Conservation (phyloP, 2,329 filamentous ascomycete species). For the Fusarium anthophilum region DNA sequence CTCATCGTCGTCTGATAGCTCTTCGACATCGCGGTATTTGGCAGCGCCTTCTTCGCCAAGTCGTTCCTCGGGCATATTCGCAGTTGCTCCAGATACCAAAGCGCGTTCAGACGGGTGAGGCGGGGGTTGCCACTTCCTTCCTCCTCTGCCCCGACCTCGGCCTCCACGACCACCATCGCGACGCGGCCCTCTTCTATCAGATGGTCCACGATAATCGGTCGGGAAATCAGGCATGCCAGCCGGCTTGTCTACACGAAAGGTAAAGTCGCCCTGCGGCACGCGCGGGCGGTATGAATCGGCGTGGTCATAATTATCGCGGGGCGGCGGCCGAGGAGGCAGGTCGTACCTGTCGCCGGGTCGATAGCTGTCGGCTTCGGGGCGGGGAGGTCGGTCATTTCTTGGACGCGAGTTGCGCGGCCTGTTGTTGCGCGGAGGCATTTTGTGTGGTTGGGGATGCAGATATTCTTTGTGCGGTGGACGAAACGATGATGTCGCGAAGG, state of each 20-base stretch:
- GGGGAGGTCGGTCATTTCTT: constrained; percentile 29
- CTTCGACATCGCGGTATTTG: constrained; percentile 64
- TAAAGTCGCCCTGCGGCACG: constrained; percentile 61
- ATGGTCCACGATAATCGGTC: constrained; percentile 20
- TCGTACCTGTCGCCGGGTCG: constrained; percentile 42
- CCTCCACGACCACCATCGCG: constrained; percentile 41
- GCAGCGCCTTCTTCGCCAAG: constrained; percentile 58
- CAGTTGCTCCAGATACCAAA: constrained; percentile 56
- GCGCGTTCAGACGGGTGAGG: constrained; percentile 59
- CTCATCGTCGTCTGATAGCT: constrained; percentile 71
- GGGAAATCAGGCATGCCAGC: constrained; percentile 55
- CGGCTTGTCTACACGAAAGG: constrained; percentile 64
- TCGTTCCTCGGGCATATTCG: constrained; percentile 55
- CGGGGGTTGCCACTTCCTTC: constrained; percentile 50
- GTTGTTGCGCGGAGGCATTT: constrained; percentile 30
- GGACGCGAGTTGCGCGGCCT: constrained; percentile 23
- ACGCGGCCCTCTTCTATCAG: constrained; percentile 34
- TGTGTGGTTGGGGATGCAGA: neutral
- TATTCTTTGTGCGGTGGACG: constrained; percentile 1
- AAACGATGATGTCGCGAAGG: constrained; percentile 27
- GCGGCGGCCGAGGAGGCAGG: constrained; percentile 18
- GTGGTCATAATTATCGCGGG: constrained; percentile 35
- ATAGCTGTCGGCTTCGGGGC: constrained; percentile 44
- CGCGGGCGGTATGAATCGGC: constrained; percentile 45
- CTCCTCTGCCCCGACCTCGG: constrained; percentile 39